These are phyloP conservation scores for Phlebopus sp. DNA, from an alignment of 1,284 basidiomycete genomes.

Conservation along the genomic window DNA sequence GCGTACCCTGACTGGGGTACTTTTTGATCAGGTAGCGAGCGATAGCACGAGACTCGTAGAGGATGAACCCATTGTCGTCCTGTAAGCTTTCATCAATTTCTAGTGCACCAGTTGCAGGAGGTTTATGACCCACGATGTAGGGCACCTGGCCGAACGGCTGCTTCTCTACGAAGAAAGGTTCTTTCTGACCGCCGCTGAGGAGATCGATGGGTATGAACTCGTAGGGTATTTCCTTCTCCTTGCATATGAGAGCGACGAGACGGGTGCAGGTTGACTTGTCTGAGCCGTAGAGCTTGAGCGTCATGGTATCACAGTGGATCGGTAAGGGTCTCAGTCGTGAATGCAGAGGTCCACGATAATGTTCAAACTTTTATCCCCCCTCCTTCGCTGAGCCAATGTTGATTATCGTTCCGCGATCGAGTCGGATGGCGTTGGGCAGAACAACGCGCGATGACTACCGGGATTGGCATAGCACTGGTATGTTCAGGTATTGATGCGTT, in stretches of 20 bases:
- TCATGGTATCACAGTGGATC: neutral
- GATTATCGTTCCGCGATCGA: too few species aligned
- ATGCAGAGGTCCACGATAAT: too few species aligned
- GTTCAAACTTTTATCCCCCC: too few species aligned
- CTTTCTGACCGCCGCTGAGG: conserved; percentile 42
- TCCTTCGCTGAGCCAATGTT: too few species aligned
- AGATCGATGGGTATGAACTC: conserved; percentile 43
- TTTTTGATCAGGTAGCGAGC: conserved; percentile 40
- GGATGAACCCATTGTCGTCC: conserved; percentile 39
- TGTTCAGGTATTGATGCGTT: too few species aligned
- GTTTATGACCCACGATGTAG: conserved; percentile 40
- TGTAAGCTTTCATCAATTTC: conserved; percentile 1
- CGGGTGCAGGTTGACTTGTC: conserved; percentile 39
- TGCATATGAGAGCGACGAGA: conserved; percentile 40
- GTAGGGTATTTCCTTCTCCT: conserved; percentile 48
- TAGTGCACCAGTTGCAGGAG: neutral
- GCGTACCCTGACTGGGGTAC: conserved; percentile 33
- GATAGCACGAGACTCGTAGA: conserved; percentile 48
- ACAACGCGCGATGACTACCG: too few species aligned
- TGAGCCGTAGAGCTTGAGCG: conserved; percentile 40
- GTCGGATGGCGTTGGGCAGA: too few species aligned
- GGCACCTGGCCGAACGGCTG: conserved; percentile 65
- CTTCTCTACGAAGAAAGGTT: conserved; percentile 39
- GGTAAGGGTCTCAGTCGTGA: too few species aligned
- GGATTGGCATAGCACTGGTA: too few species aligned